These are phyloP conservation scores for Caloboletus inedulis DNA, from an alignment of 1,284 basidiomycete species.

Conservation along the genomic window DNA sequence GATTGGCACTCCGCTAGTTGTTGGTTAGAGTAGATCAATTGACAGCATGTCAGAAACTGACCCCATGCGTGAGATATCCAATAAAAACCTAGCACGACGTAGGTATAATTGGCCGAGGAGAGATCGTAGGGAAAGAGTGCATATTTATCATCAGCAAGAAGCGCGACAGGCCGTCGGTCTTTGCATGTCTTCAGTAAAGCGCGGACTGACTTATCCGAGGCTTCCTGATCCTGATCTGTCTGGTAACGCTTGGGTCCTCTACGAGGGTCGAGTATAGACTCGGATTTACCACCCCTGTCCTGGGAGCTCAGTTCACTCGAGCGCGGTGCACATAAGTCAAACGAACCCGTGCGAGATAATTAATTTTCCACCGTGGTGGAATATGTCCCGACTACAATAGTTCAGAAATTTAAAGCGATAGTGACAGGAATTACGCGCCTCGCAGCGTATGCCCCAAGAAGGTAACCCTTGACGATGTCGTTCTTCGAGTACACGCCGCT, in stretches of 20 bases:
- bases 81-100: conserved; percentile 72
- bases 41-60: conserved; percentile 34
- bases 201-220: conserved; percentile 64
- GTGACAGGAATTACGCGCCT: conserved; percentile 40
- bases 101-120: conserved; percentile 47
- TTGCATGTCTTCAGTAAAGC: conserved; percentile 58
- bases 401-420: conserved; percentile 6
- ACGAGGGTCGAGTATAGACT: conserved; percentile 43
- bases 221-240: conserved; percentile 57
- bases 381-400: conserved; percentile 58
- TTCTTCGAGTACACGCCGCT: conserved; percentile 67
- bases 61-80: conserved; percentile 71
- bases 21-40: conserved; percentile 15
- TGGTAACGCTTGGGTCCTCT: conserved; percentile 39
- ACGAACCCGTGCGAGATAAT: conserved; percentile 78
- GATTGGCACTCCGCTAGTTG: conserved; percentile 60
- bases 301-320: not conserved
- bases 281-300: conserved; percentile 63
- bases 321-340: not conserved
- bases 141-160: conserved; percentile 72
- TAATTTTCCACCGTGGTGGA: conserved; percentile 57
- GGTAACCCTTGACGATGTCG: conserved; percentile 66
- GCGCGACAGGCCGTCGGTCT: conserved; percentile 52
- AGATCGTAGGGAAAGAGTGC: conserved; percentile 68
- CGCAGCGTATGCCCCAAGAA: conserved; percentile 65